Base-by-base conservation (phyloP, 192 early-diverging fungal species). In the Entomortierella lignicola region DNA sequence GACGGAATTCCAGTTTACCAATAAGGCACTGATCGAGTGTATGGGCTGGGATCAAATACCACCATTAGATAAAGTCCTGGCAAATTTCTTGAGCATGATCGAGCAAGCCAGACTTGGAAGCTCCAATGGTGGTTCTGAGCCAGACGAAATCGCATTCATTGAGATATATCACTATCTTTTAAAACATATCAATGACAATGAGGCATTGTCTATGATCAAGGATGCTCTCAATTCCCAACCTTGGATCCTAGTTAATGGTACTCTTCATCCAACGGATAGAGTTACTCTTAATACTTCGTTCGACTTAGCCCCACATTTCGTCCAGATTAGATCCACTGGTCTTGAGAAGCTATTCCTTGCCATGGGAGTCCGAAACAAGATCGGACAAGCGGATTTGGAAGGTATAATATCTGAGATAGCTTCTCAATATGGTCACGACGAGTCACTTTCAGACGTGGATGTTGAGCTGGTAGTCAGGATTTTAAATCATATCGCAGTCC, bases 51-150 rank as follows among this genome's bases (percentile, higher is more conserved):
- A 80, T 21, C 5, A 11, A 5, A 25, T 44, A 10, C 67, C 81
- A 1, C 67, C 77, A 12, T 15, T 80, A 44, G 62, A 52, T 0
- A 80, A 56, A 4, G 67, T 82, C 21, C 21, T 80, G 17, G 41
- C 41, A 2, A 47, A 71, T 29, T 52, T 81, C 25, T 21, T 29
- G 43, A 29, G 29, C 6, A n/a, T 79, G 51, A 31, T 59, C 17
- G 50, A 56, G 3, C 44, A 12, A 4, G 20, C 21, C 4, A 59
- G 17, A 4, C 12, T 12, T 4, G 7, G 17, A 47, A 20, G 15
- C 12, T 3, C 15, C 13, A 13, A 17, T n/a, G 32, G 27, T 15
- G 23, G 2, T 30, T 13, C 20, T 10, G 10, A 2, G 0, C 52
- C 31, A 42, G 48, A 30, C 18, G 50, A 58, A 20, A 39, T n/a